These are phyloP conservation scores for Apiotrichum laibachii DNA, from an alignment of 1,284 basidiomycete genomes.

Conservation along the genomic window DNA sequence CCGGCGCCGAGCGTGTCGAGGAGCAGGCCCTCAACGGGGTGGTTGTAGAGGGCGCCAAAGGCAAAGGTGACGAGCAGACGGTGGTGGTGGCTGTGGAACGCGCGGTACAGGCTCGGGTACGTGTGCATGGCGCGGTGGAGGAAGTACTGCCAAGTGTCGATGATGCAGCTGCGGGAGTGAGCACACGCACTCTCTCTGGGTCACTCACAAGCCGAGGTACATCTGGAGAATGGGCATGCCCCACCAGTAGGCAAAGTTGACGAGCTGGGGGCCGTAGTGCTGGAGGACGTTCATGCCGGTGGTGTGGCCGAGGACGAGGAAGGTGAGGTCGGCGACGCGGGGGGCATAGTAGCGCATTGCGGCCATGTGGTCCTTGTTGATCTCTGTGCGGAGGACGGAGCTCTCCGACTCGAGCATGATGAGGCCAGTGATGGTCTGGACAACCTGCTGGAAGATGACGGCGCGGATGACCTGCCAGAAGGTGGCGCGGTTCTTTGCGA, in stretches of 20 bases:
- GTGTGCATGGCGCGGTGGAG: slow-evolving; percentile 88
- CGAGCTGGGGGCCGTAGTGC: slow-evolving; percentile 57
- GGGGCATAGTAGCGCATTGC: slow-evolving; percentile 54
- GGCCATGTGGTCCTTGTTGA: slow-evolving; percentile 58
- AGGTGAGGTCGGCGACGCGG: slow-evolving; percentile 52
- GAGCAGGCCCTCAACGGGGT: slow-evolving; percentile 89
- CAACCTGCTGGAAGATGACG: slow-evolving; percentile 76
- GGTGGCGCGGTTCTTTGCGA: slow-evolving; percentile 71
- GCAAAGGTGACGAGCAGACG: slow-evolving; percentile 95
- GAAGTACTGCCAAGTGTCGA: slow-evolving; percentile 99
- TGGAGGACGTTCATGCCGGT: slow-evolving; percentile 50
- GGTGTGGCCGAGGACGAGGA: slow-evolving; percentile 54
- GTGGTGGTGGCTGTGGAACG: slow-evolving; percentile 93
- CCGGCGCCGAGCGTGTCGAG: slow-evolving; percentile 82
- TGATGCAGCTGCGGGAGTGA: slow-evolving; percentile 67
- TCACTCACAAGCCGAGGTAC: slow-evolving; percentile 75
- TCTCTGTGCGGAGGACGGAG: slow-evolving; percentile 35
- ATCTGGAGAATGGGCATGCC: slow-evolving; percentile 75
- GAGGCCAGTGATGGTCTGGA: slow-evolving; percentile 77
- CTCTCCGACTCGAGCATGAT: slow-evolving; percentile 64
- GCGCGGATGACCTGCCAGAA: slow-evolving; percentile 68
- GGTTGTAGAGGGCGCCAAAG: slow-evolving; percentile 96
- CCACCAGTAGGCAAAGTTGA: slow-evolving; percentile 91
- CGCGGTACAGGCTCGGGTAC: slow-evolving; percentile 86
- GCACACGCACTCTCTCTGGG: neutral